Evolutionary conservation across 129 eudicot species (phyloP).

Genomic region (Gnaphalium uliginosum): DNA sequence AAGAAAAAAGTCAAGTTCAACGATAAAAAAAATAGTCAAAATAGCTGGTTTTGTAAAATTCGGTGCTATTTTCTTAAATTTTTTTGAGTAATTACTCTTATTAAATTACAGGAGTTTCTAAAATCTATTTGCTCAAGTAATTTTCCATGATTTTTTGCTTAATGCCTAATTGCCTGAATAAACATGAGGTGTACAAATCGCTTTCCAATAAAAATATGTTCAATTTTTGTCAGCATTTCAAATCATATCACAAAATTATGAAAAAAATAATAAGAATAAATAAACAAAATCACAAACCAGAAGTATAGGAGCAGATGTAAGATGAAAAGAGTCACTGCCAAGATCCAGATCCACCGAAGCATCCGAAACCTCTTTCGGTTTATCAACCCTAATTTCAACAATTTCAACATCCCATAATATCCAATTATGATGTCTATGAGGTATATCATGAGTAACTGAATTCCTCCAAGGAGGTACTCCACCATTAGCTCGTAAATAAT

Average conservation of each 20-base stretch:
- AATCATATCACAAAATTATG: background rate
- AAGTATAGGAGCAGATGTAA: conserved; percentile 21
- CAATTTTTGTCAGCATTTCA: background rate
- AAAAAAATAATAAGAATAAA: background rate
- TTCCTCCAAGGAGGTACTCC: conserved; percentile 76
- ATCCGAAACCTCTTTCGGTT: background rate
- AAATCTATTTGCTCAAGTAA: too few relatives aligned
- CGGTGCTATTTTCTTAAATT: too few relatives aligned
- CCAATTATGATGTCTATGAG: conserved; percentile 60
- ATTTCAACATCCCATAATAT: conserved; percentile 65
- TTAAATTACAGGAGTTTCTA: too few relatives aligned
- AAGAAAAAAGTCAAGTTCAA: too few relatives aligned
- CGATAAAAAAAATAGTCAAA: too few relatives aligned
- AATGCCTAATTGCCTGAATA: too few relatives aligned
- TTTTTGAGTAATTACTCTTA: background rate
- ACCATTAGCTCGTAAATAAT: conserved; percentile 62
- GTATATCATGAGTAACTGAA: conserved; percentile 69
- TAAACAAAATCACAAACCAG: conserved; percentile 38
- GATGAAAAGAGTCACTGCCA: conserved; percentile 41
- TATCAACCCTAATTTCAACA: conserved; percentile 43
- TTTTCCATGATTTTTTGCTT: too few relatives aligned
- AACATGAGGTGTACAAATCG: too few relatives aligned
- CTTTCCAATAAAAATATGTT: background rate
- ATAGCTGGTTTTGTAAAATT: background rate
- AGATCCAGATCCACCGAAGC: conserved; percentile 38